Conservation (phyloP, 2,329 filamentous ascomycete species). For the Magnaporthiopsis incrustans region DNA sequence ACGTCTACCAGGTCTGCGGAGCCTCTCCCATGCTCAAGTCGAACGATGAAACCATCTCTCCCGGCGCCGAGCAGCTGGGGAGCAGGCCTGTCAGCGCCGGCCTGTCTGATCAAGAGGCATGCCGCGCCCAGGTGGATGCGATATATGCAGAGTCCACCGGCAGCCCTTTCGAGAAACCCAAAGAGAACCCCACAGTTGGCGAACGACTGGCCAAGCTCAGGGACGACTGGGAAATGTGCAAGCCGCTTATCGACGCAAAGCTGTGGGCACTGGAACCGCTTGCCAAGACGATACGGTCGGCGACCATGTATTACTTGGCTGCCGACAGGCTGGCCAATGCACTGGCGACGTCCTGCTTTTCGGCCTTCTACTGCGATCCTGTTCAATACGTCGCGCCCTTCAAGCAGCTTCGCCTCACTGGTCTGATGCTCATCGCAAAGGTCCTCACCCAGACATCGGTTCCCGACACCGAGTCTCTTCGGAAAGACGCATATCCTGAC, state of each 20-base stretch:
- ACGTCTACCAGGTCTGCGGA: conserved; percentile 44
- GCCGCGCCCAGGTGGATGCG: conserved; percentile 18
- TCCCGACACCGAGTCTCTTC: conserved; percentile 14
- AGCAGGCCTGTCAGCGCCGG: conserved; percentile 22
- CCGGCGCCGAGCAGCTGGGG: conserved; percentile 26
- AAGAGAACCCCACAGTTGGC: not conserved
- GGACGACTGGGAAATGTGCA: conserved; percentile 28
- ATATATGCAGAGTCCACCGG: conserved; percentile 22
- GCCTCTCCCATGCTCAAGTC: conserved; percentile 31
- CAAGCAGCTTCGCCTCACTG: conserved; percentile 40
- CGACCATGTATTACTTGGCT: conserved; percentile 36
- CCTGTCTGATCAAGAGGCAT: conserved; percentile 18
- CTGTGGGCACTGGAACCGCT: conserved; percentile 45
- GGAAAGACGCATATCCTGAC: conserved; percentile 16
- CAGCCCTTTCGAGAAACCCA: conserved; percentile 11
- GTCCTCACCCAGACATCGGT: conserved; percentile 42
- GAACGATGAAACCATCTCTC: conserved; percentile 37
- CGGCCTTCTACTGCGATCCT: conserved; percentile 39
- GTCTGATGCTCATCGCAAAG: conserved; percentile 42
- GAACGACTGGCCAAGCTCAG: conserved; percentile 20
- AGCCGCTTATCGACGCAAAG: conserved; percentile 25
- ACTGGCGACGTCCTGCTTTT: conserved; percentile 39
- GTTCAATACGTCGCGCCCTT: conserved; percentile 43
- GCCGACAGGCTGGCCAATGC: conserved; percentile 32
- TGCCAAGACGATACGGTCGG: conserved; percentile 34